Conservation (phyloP, 495 filamentous ascomycete species). For the Parachaetomium inaequale region DNA sequence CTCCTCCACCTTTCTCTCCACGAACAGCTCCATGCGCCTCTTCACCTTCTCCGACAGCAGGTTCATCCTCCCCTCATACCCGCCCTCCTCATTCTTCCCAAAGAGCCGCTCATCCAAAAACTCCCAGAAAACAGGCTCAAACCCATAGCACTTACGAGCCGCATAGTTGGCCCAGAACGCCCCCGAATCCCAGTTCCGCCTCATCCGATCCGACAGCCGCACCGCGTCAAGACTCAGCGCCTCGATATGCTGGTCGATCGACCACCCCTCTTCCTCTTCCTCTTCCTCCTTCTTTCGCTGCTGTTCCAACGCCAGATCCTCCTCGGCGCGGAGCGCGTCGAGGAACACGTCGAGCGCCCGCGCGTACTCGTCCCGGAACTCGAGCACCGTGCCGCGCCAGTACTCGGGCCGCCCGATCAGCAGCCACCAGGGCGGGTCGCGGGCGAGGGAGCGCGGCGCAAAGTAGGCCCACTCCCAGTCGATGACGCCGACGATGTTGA, state of each 20-base stretch:
- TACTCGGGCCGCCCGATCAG: background rate
- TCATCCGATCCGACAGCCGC: conserved; percentile 25
- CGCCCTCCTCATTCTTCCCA: conserved; percentile 26
- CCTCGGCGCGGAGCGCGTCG: background rate
- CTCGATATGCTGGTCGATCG: background rate
- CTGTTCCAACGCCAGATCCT: background rate
- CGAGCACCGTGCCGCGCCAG: background rate
- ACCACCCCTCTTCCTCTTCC: background rate
- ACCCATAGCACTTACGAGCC: conserved; percentile 29
- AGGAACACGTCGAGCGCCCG: conserved; percentile 6
- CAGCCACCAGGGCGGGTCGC: conserved; percentile 16
- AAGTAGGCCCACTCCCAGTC: conserved; percentile 22
- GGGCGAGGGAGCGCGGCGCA: conserved; percentile 6
- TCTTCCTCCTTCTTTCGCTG: no score
- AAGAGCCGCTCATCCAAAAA: conserved; percentile 28
- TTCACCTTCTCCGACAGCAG: conserved; percentile 16
- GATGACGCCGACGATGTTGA: conserved; percentile 12
- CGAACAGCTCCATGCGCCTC: conserved; percentile 22
- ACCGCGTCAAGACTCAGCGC: conserved; percentile 1
- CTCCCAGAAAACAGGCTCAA: conserved; percentile 28
- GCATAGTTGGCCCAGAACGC: conserved; percentile 33
- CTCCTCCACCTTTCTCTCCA: conserved; percentile 27
- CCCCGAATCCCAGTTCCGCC: conserved; percentile 33
- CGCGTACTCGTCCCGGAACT: conserved; percentile 1
- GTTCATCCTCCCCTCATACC: conserved; percentile 25